phyloP scores from a whole-genome alignment of 257 asterid genomes.

The Salvia hispanica region DNA sequence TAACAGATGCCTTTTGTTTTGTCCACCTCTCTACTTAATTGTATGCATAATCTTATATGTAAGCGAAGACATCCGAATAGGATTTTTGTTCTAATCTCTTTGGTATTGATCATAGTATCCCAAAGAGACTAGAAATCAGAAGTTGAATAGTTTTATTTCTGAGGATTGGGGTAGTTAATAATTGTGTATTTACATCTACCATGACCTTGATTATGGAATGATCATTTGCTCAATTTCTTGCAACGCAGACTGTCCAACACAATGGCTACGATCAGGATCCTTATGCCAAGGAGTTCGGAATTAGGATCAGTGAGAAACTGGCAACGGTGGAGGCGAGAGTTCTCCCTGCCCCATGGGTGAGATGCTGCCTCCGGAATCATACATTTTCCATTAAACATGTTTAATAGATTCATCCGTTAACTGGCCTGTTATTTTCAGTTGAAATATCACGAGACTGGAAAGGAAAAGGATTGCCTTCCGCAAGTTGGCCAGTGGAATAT shows the following conservation, averaged over 20 bases:
- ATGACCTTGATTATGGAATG: constrained; percentile 2
- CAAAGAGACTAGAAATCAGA: too few relatives aligned
- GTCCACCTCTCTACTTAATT: background rate
- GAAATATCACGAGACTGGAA: constrained; percentile 91
- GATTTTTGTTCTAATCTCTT: background rate
- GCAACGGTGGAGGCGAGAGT: constrained; percentile 97
- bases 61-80: background rate
- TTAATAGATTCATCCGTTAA: constrained; percentile 20
- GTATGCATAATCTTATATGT: background rate
- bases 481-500: constrained; percentile 99
- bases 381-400: background rate
- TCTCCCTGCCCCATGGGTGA: constrained; percentile 99
- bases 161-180: background rate
- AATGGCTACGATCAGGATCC: constrained; percentile 87
- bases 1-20: constrained; percentile 17
- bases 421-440: constrained; percentile 48
- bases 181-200: background rate
- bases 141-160: too few relatives aligned
- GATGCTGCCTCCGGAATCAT: constrained; percentile 19
- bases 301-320: constrained; percentile 76
- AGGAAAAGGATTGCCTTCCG: constrained; percentile 94
- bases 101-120: too few relatives aligned
- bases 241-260: constrained; percentile 79
- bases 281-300: constrained; percentile 93
- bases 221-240: constrained; percentile 12